Evolutionary conservation across 2,329 filamentous ascomycete species (phyloP), one percentile per base, ranked within the genome.

Genomic region (Talaromyces sp.): DNA sequence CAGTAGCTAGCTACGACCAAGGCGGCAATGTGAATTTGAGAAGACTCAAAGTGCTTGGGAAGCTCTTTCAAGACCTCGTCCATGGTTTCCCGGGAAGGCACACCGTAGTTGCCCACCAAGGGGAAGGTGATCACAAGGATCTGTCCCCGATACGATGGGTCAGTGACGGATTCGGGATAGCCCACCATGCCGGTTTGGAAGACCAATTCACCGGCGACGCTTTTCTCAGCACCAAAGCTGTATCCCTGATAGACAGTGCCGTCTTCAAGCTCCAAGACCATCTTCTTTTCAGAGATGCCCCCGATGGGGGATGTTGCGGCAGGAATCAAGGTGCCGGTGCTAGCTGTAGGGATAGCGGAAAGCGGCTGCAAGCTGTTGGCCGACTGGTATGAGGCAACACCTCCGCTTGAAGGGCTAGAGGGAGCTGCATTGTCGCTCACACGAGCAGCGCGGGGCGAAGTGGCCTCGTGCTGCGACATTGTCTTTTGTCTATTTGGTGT

Each of bases 161-260:
- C 90, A 72, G 90, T 93, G 84, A 93, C 88, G 55, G 90, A 96
- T 83, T 99, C 95, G 46, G 95, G 93, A 77, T 99, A 99, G 73
- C 95, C 95, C 70, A 98, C 95, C 93, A 98, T 96, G 79, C 95
- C 95, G 63, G 95, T 99, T 84, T 98, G 93, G 82, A 99, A 99
- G 80, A 99, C 95, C 76, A 99, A 84, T 83, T 99, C 95, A 77
- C 95, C 95, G 68, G 93, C 90, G 73, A 96, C 87, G 81, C 91
- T 96, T 85, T 93, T 96, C 73, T 91, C 84, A 67, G 93, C 93
- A 79, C 95, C 95, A 76, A 99, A 99, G 84, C 92, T 96, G 82
- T 91, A 92, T 70, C 95, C 95, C 76, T 96, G 91, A 83, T 92
- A 96, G 74, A 92, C 86, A 63, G 89, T 87, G 78, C 93, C 92